Evolutionary conservation across 2,329 filamentous ascomycete species (phyloP).

Genomic region (Fusarium buharicum): DNA sequence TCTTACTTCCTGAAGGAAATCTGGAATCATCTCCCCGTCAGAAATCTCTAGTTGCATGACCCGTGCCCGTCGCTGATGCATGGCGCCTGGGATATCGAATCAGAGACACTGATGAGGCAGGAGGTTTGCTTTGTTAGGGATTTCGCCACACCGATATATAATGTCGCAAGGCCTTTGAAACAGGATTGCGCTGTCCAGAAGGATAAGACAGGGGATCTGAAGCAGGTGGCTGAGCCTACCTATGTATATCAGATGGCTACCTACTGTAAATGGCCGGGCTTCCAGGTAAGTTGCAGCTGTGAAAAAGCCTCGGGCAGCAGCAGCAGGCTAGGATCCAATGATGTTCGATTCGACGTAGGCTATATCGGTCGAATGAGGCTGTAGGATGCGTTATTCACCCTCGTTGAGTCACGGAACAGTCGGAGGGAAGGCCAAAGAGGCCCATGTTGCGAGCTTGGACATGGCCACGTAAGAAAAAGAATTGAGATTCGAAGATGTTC

Average conservation of each 20-base stretch:
- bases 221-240: slow-evolving; percentile 15
- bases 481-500: slow-evolving; percentile 8
- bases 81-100: slow-evolving; percentile 2
- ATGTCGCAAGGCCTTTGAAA: slow-evolving; percentile 37
- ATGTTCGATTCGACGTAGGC: neutral
- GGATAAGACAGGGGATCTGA: neutral
- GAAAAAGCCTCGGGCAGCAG: slow-evolving; percentile 4
- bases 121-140: slow-evolving; percentile 32
- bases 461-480: slow-evolving; percentile 1
- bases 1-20: neutral
- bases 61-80: slow-evolving; percentile 7
- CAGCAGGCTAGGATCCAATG: neutral
- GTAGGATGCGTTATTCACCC: neutral
- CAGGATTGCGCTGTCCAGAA: neutral
- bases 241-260: neutral
- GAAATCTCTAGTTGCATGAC: slow-evolving; percentile 19
- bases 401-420: neutral
- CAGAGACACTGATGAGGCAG: slow-evolving; percentile 10
- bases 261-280: neutral
- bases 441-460: slow-evolving; percentile 9
- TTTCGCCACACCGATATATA: slow-evolving; percentile 42
- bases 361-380: neutral
- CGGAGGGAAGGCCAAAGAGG: neutral
- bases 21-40: slow-evolving; percentile 7
- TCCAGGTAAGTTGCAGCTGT: neutral